Percentiles rank a stretch among this genome's conserved stretches.
Conservation (phyloP, 129 eudicot species). For the Ambrosia trifida region DNA sequence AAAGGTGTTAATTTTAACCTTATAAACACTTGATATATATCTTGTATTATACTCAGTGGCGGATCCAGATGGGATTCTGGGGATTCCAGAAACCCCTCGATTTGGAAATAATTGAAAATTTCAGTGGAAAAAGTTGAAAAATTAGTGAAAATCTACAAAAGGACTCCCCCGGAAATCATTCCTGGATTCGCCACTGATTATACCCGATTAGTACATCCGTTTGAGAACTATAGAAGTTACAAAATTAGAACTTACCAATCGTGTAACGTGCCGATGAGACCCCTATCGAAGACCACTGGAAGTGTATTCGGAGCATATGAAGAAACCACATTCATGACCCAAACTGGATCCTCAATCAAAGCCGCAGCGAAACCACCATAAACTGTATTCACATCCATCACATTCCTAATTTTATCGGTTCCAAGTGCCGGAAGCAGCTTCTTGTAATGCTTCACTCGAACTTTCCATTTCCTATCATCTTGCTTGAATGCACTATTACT, state of each 20-base stretch:
- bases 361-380: slow-evolving; percentile 94
- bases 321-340: slow-evolving; percentile 97
- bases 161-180: too few species aligned
- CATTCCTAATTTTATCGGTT: slow-evolving; percentile 78
- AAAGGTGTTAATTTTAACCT: too few species aligned
- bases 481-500: slow-evolving; percentile 73
- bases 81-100: too few species aligned
- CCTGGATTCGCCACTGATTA: too few species aligned
- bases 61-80: too few species aligned
- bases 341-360: slow-evolving; percentile 62
- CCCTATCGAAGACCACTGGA: slow-evolving; percentile 82
- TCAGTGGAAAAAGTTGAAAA: too few species aligned
- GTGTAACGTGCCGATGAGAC: slow-evolving; percentile 86
- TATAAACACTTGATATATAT: too few species aligned
- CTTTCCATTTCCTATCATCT: slow-evolving; percentile 82
- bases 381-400: slow-evolving; percentile 91
- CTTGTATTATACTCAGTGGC: too few species aligned
- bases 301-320: slow-evolving; percentile 84
- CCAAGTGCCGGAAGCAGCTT: slow-evolving; percentile 83
- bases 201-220: too few species aligned
- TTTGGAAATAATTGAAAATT: too few species aligned
- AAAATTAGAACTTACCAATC: slow-evolving; percentile 62
- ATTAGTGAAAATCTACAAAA: too few species aligned
- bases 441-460: slow-evolving; percentile 75
- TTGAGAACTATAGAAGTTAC: too few species aligned